phyloP scores from a whole-genome alignment of 1,284 basidiomycete genomes.

The Tausonia pullulans region DNA sequence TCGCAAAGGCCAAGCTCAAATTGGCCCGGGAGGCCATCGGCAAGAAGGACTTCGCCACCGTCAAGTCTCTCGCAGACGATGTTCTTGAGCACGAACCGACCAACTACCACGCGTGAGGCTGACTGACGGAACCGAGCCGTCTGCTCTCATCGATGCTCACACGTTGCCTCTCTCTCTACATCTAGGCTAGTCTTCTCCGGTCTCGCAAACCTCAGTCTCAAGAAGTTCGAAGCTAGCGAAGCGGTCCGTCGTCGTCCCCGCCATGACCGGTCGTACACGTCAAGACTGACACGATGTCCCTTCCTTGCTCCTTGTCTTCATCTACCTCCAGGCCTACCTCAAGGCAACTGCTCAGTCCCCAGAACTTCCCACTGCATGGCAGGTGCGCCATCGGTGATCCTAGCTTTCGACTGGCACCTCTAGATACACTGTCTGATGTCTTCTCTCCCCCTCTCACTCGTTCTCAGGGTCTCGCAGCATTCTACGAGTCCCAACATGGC shows the following conservation, averaged over 20 bases:
- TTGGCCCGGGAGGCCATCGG: constrained; percentile 62
- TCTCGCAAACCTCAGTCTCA: constrained; percentile 60
- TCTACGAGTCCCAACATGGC: constrained; percentile 52
- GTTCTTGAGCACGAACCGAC: constrained; percentile 56
- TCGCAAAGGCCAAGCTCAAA: constrained; percentile 64
- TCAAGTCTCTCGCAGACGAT: constrained; percentile 52
- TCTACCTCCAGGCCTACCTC: constrained; percentile 49
- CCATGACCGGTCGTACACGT: too few species aligned
- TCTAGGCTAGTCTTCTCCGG: constrained; percentile 70
- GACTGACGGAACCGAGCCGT: too few species aligned
- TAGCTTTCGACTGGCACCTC: too few species aligned
- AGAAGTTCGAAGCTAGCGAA: constrained; percentile 60
- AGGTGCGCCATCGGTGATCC: constrained; percentile 40
- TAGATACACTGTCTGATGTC: too few species aligned
- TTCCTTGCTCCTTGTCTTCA: neutral
- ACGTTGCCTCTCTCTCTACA: too few species aligned
- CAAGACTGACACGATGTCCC: too few species aligned
- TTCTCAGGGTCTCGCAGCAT: constrained; percentile 54
- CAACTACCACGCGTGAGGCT: neutral
- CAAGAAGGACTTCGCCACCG: constrained; percentile 61
- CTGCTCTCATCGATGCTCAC: neutral
- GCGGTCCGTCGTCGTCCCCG: constrained; percentile 46
- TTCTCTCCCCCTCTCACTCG: too few species aligned
- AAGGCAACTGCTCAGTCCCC: constrained; percentile 57
- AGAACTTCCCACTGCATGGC: constrained; percentile 60